A percentile compares a stretch with the other conserved stretches of the same genome.
Evolutionary conservation across 768 basidiomycete genomes (phyloP).

Genomic region (Termitomyces sp.): DNA sequence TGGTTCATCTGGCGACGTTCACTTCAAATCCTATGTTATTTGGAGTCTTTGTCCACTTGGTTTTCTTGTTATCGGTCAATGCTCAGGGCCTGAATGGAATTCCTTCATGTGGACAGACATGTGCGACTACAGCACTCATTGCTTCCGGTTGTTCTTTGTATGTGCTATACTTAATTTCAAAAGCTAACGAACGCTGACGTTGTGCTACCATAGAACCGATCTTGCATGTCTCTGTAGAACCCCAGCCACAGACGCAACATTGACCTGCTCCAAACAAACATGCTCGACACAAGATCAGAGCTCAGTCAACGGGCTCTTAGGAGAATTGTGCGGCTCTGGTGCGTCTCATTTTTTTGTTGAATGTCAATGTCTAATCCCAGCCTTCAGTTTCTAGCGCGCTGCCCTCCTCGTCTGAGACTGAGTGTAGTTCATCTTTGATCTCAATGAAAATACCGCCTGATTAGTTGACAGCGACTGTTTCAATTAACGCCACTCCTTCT

Average conservation of each 20-base stretch:
- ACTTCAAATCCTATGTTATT: background rate
- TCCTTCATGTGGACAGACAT: background rate
- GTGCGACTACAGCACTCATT: background rate
- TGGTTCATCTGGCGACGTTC: background rate
- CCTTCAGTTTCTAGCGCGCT: background rate
- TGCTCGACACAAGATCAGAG: background rate
- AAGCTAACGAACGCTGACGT: background rate
- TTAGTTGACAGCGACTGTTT: background rate
- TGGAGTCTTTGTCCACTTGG: background rate
- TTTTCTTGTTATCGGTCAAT: background rate
- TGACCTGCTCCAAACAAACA: background rate
- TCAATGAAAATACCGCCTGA: background rate
- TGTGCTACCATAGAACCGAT: background rate
- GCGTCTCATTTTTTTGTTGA: background rate
- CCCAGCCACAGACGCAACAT: background rate
- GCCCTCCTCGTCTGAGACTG: background rate
- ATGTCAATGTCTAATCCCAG: background rate
- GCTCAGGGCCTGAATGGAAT: background rate
- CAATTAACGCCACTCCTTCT: background rate
- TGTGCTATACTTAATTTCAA: background rate
- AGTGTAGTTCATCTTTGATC: background rate
- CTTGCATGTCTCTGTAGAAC: background rate
- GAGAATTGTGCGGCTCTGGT: background rate
- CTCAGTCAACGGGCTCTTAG: background rate
- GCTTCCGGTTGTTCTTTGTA: background rate